phyloP scores from a whole-genome alignment of 2,329 filamentous ascomycete genomes.

The Clarireedia monteithiana region DNA sequence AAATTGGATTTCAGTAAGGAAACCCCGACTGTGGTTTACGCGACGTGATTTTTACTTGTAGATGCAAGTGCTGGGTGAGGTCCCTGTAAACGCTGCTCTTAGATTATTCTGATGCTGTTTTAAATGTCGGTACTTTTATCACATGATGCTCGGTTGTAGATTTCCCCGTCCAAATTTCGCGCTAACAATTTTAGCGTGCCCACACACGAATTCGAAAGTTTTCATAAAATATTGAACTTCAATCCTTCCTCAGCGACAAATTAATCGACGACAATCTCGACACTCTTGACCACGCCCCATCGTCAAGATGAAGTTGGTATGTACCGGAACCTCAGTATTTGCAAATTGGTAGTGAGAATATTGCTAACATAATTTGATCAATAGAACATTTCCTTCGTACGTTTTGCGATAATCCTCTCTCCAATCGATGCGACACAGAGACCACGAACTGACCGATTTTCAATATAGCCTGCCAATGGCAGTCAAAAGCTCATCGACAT shows the following conservation, averaged over 20 bases:
- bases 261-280: constrained; percentile 12
- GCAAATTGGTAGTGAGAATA: neutral
- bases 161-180: neutral
- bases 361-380: constrained; percentile 18
- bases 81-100: too few relatives aligned
- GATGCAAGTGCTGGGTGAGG: too few relatives aligned
- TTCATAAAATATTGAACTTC: constrained; percentile 2
- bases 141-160: constrained; percentile 6
- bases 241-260: constrained; percentile 7
- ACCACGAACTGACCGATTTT: constrained; percentile 16
- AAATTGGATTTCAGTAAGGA: too few relatives aligned
- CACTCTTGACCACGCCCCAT: constrained; percentile 9
- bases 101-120: too few relatives aligned
- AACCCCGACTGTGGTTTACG: too few relatives aligned
- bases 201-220: constrained; percentile 6
- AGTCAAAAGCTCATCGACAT: constrained; percentile 99
- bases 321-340: constrained; percentile 5
- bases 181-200: constrained; percentile 3
- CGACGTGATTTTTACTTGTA: too few relatives aligned
- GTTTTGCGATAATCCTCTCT: constrained; percentile 10
- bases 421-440: constrained; percentile 4
- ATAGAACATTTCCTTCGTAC: constrained; percentile 30
- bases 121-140: neutral
- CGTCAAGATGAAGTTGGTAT: constrained; percentile 30
- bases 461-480: constrained; percentile 79